Evolutionary conservation across 2,329 filamentous ascomycete genomes (phyloP), one percentile per base, ranked within the genome.

Genomic region (Pseudogymnoascus sp.): DNA sequence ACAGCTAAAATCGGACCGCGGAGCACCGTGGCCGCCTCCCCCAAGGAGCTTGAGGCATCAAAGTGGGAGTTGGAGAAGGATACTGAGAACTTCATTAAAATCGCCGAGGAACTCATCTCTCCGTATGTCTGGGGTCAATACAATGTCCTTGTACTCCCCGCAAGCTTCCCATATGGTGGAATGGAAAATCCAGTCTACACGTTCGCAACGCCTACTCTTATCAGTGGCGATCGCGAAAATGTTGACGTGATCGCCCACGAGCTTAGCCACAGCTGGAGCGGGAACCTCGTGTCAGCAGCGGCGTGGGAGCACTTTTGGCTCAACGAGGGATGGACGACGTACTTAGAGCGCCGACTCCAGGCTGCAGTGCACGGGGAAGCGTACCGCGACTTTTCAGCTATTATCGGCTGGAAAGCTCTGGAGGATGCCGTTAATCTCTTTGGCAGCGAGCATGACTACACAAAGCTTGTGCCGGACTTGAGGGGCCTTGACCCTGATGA

Each of bases 241-340:
- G 86, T 98, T 19, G 93, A 98, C 73, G 93, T 98, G 19, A 96
- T 99, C 75, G 95, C 95, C 1, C 95, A 96, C 74, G 93, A 90
- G 71, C 77, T 89, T 66, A 82, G 80, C 67, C 85, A 88, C 72
- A 86, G 89, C 70, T 97, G 93, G 92, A 95, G 90, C 65, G 93
- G 93, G 26, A 97, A 97, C 70, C 78, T 93, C 40, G 89, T 93
- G 2, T 89, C 86, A 7, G 89, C 87, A 70, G 86, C 87, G 60
- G 90, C 86, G 69, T 93, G 90, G 90, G 89, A 93, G 76, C 89
- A 93, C 72, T 92, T 85, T 74, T 88, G 86, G 86, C 72, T 88
- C 63, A 88, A 88, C 64, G 85, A 89, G 72, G 93, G 93, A 33
- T 98, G 93, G 95, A 98, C 95, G 0, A 89, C 89, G 19, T 99